A percentile compares a stretch with the other conserved stretches of the same genome.
phyloP scores from a whole-genome alignment of 352 stramenopile genomes.

The Pythium aquatile region DNA sequence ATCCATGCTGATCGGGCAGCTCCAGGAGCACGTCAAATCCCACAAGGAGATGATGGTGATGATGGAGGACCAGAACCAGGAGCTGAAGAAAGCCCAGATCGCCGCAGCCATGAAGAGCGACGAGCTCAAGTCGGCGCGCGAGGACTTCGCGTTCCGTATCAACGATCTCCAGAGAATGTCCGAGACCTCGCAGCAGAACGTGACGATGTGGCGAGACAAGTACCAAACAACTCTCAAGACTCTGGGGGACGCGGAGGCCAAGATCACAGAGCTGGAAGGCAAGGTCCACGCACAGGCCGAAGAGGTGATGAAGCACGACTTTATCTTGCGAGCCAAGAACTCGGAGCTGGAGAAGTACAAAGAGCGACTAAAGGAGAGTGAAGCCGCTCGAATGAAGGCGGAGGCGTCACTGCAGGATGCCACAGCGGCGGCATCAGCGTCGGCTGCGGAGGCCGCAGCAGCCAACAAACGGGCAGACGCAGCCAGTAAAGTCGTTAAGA shows the following conservation, averaged over 20 bases:
- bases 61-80: conserved; percentile 56
- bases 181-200: conserved; percentile 44
- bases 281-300: conserved; percentile 40
- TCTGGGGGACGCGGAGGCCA: conserved; percentile 31
- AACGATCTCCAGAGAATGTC: conserved; percentile 35
- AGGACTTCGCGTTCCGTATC: conserved; percentile 36
- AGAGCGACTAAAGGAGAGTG: conserved; percentile 52
- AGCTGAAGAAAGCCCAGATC: conserved; percentile 53
- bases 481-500: conserved; percentile 11
- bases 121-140: conserved; percentile 37
- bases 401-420: conserved; percentile 33
- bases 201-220: conserved; percentile 52
- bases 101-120: conserved; percentile 39
- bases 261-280: conserved; percentile 44
- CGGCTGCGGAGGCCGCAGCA: conserved; percentile 27
- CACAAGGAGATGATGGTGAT: conserved; percentile 43
- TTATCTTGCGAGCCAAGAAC: conserved; percentile 50
- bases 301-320: conserved; percentile 62
- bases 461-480: conserved; percentile 23
- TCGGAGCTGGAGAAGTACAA: conserved; percentile 46
- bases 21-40: conserved; percentile 52
- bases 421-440: conserved; percentile 29
- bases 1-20: conserved; percentile 44
- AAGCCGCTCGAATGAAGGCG: conserved; percentile 34
- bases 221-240: conserved; percentile 42